Conservation (phyloP, 179 eudicot genomes). For the Patellifolia procumbens region DNA sequence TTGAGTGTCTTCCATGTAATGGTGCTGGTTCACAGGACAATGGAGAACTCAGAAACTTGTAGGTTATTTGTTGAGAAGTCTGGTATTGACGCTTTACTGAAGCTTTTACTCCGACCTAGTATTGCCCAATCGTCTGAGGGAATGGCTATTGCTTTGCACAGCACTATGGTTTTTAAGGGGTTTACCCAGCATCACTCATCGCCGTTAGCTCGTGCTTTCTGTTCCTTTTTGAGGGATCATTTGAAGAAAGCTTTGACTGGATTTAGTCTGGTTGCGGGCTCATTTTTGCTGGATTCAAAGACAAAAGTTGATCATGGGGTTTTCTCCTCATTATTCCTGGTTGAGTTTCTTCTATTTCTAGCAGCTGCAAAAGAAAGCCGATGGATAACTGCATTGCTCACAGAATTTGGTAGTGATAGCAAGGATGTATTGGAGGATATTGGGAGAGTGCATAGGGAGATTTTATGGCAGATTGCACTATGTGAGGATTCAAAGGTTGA, state of each 20-base stretch:
- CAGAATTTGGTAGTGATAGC: constrained; percentile 84
- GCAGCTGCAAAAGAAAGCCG: constrained; percentile 95
- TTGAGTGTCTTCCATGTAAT: constrained; percentile 88
- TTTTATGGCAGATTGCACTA: constrained; percentile 89
- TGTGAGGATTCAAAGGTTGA: constrained; percentile 84
- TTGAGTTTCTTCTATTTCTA: constrained; percentile 88
- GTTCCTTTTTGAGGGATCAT: constrained; percentile 72
- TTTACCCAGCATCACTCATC: constrained; percentile 97
- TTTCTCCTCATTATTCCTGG: constrained; percentile 77
- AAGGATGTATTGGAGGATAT: constrained; percentile 93
- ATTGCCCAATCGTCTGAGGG: constrained; percentile 96
- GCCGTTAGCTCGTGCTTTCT: constrained; percentile 84
- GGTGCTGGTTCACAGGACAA: constrained; percentile 91
- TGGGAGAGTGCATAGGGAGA: constrained; percentile 83
- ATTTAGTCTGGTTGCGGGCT: constrained; percentile 58
- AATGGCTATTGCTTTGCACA: constrained; percentile 96
- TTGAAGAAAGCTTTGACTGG: constrained; percentile 73
- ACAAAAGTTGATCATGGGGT: constrained; percentile 55
- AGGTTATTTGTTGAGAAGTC: constrained; percentile 92
- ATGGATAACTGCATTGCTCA: constrained; percentile 89
- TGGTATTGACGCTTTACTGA: constrained; percentile 85
- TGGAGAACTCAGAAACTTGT: constrained; percentile 97
- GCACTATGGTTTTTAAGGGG: constrained; percentile 92
- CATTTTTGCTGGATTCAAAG: constrained; percentile 75
- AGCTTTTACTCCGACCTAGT: constrained; percentile 80